Conservation (phyloP, 108 stramenopile genomes). For the Cyclotella atomus region DNA sequence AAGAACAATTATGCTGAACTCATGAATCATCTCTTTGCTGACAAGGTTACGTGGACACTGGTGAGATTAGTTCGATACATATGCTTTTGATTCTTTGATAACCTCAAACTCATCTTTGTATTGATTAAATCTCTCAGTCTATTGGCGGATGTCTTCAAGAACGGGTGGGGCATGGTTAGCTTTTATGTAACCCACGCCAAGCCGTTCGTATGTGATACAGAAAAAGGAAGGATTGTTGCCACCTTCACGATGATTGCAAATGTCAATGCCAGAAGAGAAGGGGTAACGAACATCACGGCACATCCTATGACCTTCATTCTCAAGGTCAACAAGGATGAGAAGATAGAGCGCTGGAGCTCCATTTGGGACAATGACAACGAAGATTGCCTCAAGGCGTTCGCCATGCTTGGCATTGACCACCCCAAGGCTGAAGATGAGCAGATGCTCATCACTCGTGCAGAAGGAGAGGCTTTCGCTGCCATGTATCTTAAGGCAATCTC, state of each 20-base stretch:
- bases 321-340: constrained; percentile 8
- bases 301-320: neutral
- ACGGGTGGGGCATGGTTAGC: neutral
- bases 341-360: neutral
- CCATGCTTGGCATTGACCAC: neutral
- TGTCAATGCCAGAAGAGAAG: neutral
- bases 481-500: neutral
- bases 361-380: neutral
- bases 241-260: neutral
- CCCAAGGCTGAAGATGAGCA: neutral
- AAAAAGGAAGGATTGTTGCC: neutral
- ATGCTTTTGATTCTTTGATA: neutral
- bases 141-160: neutral
- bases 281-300: neutral
- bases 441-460: neutral
- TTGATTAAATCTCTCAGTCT: neutral
- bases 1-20: neutral
- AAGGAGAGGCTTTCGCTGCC: constrained; percentile 3
- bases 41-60: neutral
- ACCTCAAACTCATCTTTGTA: neutral
- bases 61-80: neutral
- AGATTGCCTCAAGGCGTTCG: neutral
- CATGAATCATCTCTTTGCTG: neutral
- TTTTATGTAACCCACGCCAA: neutral
- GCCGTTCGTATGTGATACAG: constrained; percentile 1